Base-by-base conservation (phyloP, 2,329 filamentous ascomycete species). In the Fusarium sp. region DNA sequence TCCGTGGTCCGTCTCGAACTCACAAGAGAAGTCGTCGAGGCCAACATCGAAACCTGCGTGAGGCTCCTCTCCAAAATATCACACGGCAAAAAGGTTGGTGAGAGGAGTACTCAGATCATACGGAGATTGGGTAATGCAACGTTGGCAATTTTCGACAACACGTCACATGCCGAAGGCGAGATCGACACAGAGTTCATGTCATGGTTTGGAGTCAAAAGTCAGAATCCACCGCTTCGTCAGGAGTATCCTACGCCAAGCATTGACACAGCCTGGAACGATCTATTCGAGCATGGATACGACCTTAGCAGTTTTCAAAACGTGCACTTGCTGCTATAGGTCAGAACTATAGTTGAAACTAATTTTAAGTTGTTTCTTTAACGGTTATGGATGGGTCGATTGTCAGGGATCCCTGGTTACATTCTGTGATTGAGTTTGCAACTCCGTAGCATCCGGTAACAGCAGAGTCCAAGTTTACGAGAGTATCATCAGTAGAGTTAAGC, bases 171-270 rank as follows among this genome's bases (percentile, higher is more conserved):
- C 9, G 75, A 69, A 20, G 74, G 60, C 5, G 75, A 75, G 12
- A 71, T 77, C 10, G 75, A 77, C 45, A 77, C 72, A 2, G 75
- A 77, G 32, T 77, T 77, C 39, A 77, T 77, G 75, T 77, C 75
- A 9, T 77, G 75, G 75, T 77, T 77, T 39, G 75, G 75, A 18
- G 70, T 77, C 9, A 75, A 74, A 14, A 68, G 70, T 30, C 75
- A 75, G 18, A 74, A 77, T 11, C 70, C 73, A 4, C 70, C 73
- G 6, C 70, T 66, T 6, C 58, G 70, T 9, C 74, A 68, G 2
- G 74, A 76, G 38, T 73, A 75, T 47, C 72, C 75, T 13, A 77
- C 75, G 4, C 73, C 75, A 4, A 77, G 70, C 12, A 77, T 77
- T 36, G 75, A 77, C 15, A 67, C 74, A 11, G 75, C 75, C 1